phyloP scores from a whole-genome alignment of 306 rosid genomes.

The Datisca glomerata region DNA sequence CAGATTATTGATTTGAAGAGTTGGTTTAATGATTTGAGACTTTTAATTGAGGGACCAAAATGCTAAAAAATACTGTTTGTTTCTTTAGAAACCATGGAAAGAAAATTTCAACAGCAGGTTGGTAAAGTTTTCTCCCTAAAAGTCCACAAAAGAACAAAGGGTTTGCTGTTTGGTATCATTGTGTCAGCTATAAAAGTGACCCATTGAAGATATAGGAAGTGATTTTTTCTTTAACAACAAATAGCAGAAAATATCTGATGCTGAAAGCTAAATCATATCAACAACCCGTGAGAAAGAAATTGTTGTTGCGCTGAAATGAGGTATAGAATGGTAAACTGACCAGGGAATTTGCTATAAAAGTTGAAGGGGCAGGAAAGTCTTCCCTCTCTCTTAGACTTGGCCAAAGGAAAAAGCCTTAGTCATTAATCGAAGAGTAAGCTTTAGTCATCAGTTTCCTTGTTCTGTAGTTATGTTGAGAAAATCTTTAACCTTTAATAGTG shows the following conservation, averaged over 20 bases:
- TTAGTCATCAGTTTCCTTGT: too few species aligned
- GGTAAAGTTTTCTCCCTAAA: slow-evolving; percentile 51
- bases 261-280: slow-evolving; percentile 30
- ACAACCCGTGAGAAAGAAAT: slow-evolving; percentile 26
- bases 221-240: neutral
- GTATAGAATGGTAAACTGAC: slow-evolving; percentile 14
- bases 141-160: slow-evolving; percentile 64
- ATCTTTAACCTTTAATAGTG: neutral
- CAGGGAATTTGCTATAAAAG: slow-evolving; percentile 17
- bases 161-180: slow-evolving; percentile 21
- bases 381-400: too few species aligned
- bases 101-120: slow-evolving; percentile 58
- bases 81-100: slow-evolving; percentile 16
- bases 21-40: too few species aligned
- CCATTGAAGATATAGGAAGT: neutral
- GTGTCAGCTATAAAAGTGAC: slow-evolving; percentile 38
- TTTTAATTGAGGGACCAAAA: neutral
- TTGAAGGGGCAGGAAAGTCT: slow-evolving; percentile 23
- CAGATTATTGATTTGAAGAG: too few species aligned
- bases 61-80: slow-evolving; percentile 1
- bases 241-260: slow-evolving; percentile 1
- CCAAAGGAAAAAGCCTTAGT: too few species aligned
- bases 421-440: too few species aligned
- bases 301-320: slow-evolving; percentile 20
- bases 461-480: too few species aligned